Evolutionary conservation across 345 rosid species (phyloP).

Genomic region (Capsella bursapastoris): DNA sequence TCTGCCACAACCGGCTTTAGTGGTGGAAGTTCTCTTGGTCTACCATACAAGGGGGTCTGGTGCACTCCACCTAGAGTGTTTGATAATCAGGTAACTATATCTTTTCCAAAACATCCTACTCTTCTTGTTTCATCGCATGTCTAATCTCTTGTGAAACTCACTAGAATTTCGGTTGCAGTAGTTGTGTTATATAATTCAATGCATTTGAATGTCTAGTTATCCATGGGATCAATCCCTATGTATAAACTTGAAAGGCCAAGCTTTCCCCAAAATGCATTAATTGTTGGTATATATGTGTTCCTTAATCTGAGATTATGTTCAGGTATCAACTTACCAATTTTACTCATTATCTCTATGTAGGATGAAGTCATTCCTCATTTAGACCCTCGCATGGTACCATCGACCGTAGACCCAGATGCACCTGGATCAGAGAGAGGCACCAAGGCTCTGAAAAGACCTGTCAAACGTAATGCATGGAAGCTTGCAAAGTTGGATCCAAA

Average conservation of each 20-base stretch:
- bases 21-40: slow-evolving; percentile 87
- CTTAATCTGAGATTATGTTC: slow-evolving; percentile 4
- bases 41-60: slow-evolving; percentile 88
- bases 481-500: slow-evolving; percentile 83
- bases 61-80: slow-evolving; percentile 96
- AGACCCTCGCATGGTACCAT: slow-evolving; percentile 88
- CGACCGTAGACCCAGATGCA: slow-evolving; percentile 90
- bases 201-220: slow-evolving; percentile 6
- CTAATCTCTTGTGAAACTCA: slow-evolving; percentile 1
- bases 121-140: slow-evolving; percentile 10
- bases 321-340: slow-evolving; percentile 6
- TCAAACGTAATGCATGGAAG: slow-evolving; percentile 82
- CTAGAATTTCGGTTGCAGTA: background rate
- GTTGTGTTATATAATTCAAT: slow-evolving; percentile 5
- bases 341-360: slow-evolving; percentile 44
- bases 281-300: slow-evolving; percentile 4
- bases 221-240: background rate
- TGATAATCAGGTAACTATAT: slow-evolving; percentile 77
- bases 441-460: slow-evolving; percentile 64
- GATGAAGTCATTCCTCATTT: slow-evolving; percentile 91
- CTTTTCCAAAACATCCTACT: background rate
- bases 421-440: slow-evolving; percentile 56
- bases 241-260: background rate
- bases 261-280: background rate
- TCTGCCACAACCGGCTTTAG: slow-evolving; percentile 90